Base-by-base conservation (phyloP, 108 stramenopile species). In the Pseudonitzschia multistriata region DNA sequence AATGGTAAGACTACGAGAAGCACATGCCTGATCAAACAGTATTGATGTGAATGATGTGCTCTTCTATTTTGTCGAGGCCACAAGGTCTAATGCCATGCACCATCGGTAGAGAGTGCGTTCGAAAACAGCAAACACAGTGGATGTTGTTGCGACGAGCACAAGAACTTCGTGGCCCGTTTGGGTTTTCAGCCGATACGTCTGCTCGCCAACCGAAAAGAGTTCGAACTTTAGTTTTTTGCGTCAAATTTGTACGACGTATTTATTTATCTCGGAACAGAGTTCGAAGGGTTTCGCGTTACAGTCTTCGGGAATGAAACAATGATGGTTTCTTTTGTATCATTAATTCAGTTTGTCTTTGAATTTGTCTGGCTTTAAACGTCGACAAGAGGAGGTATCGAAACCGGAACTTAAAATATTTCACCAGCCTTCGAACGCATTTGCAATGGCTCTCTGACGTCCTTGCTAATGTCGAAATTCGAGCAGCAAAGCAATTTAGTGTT, bases 101-200 rank as follows among this genome's bases (percentile, higher is more conserved):
- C n/a, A n/a, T 53, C n/a, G 52, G 19, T 10, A 29, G 22, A 28
- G 55, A 7, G 55, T 17, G 11, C 28, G 55, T 5, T 25, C 25
- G 22, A 25, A 28, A 10, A 28, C n/a, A 21, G 49, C 49, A 49
- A 49, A 7, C 10, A 42, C 40, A 42, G 40, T 42, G n/a, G 55
- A 15, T 25, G 14, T 57, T 29, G 55, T 8, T 25, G 31, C 8
- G 24, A 29, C 55, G 55, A 4, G 55, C 37, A 57, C 8, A 29
- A 53, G 8, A 25, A 17, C 52, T 10, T 24, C 30, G 24, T 25
- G 55, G 14, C 5, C 19, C 3, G 5, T 17, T 49, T 49, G 49
- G 49, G 49, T 17, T 49, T 49, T 49, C 49, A 6, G 15, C 49
- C 49, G 49, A 49, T 49, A 49, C 55, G 55, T 17, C 55, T 57